Evolutionary conservation across 2,329 filamentous ascomycete genomes (phyloP).

Genomic region (Domatiomyces globalis): DNA sequence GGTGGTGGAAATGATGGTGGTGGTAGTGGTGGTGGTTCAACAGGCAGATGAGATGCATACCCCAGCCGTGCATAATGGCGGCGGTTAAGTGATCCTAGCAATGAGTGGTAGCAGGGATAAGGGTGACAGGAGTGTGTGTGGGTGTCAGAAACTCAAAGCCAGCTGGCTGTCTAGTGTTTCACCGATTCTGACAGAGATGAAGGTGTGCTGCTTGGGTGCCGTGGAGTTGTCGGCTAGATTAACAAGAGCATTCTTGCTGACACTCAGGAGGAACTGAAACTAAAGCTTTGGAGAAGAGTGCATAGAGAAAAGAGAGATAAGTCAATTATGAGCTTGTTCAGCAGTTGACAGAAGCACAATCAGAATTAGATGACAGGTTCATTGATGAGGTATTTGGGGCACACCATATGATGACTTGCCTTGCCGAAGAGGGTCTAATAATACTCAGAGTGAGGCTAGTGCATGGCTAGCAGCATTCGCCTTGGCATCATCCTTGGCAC

Average conservation of each 20-base stretch:
- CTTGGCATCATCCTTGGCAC: no score
- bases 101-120: neutral
- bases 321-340: neutral
- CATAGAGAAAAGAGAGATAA: neutral
- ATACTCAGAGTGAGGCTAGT: no score
- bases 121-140: neutral
- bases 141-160: neutral
- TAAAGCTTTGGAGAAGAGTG: neutral
- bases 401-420: neutral
- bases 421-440: no score
- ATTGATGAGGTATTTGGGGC: neutral
- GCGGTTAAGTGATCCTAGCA: neutral
- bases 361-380: neutral
- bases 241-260: neutral
- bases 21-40: neutral
- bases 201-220: neutral
- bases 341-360: neutral
- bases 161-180: neutral
- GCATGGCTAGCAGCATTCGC: no score
- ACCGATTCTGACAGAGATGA: neutral
- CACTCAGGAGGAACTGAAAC: neutral
- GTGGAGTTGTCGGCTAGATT: neutral
- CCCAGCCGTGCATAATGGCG: constrained; percentile 12
- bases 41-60: constrained; percentile 3
- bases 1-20: neutral